These are phyloP conservation scores for Dispira simplex DNA, from an alignment of 192 early-diverging fungal genomes.

Conservation along the genomic window DNA sequence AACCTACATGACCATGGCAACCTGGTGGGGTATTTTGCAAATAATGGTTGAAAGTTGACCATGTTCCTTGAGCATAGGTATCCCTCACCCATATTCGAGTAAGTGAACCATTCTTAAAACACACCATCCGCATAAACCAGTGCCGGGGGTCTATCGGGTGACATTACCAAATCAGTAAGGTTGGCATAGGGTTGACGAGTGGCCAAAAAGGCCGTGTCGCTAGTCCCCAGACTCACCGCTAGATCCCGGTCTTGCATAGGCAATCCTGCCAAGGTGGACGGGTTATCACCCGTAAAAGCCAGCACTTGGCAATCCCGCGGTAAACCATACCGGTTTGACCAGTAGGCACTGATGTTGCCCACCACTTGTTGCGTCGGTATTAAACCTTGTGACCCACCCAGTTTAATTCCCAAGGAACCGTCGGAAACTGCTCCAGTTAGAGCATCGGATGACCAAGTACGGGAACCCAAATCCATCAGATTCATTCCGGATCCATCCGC, in stretches of 20 bases:
- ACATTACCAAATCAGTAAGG: not conserved
- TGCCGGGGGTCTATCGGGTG: not conserved
- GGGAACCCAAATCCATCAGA: not conserved
- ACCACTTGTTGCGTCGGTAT: not conserved
- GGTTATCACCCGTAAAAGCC: not conserved
- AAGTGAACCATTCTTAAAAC: not conserved
- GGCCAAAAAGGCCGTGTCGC: slow-evolving; percentile 2
- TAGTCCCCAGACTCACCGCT: not conserved
- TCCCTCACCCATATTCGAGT: not conserved
- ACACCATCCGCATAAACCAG: not conserved
- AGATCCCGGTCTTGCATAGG: not conserved
- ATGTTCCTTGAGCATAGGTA: not conserved
- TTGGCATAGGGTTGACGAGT: not conserved
- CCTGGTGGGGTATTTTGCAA: not conserved
- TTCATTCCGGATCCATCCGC: slow-evolving; percentile 6
- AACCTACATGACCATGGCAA: not conserved
- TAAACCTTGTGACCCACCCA: not conserved
- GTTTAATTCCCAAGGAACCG: not conserved
- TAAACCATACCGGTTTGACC: not conserved
- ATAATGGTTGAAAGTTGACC: not conserved
- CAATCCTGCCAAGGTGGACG: not conserved
- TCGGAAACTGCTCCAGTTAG: not conserved
- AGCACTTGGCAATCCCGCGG: not conserved
- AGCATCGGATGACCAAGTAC: not conserved
- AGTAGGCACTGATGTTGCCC: not conserved